Percentiles rank a stretch among this genome's conserved stretches.
These are phyloP conservation scores for Scheffersomyces segobiensis DNA, from an alignment of 1,139 yeast genomes.

Conservation along the genomic window DNA sequence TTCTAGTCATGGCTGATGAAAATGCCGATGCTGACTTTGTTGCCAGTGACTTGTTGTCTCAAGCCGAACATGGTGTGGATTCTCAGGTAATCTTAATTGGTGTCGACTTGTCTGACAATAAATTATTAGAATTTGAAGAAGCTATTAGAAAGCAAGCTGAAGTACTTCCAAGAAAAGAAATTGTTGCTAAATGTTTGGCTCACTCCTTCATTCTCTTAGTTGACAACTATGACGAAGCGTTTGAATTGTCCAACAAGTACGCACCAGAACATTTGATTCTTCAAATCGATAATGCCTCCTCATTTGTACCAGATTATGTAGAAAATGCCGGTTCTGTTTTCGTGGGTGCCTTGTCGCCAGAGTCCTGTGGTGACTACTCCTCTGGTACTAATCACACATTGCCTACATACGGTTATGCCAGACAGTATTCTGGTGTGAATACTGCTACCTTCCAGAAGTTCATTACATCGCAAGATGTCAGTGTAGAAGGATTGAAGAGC, in stretches of 20 bases:
- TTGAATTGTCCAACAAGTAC: constrained; percentile 79
- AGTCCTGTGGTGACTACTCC: constrained; percentile 97
- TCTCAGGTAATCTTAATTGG: constrained; percentile 94
- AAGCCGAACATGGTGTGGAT: constrained; percentile 98
- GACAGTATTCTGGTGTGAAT: constrained; percentile 96
- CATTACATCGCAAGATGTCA: constrained; percentile 89
- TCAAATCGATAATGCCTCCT: constrained; percentile 77
- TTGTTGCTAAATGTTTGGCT: constrained; percentile 85
- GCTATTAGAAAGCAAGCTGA: constrained; percentile 85
- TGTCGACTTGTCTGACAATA: constrained; percentile 60
- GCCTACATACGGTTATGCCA: constrained; percentile 97
- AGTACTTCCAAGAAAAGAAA: constrained; percentile 88
- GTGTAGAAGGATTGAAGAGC: constrained; percentile 77
- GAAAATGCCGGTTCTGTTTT: constrained; percentile 95
- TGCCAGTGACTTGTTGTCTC: constrained; percentile 91
- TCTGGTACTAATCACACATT: constrained; percentile 97
- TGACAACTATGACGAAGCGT: constrained; percentile 70
- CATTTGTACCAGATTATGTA: constrained; percentile 67
- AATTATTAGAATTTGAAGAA: constrained; percentile 68
- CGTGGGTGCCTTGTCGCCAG: constrained; percentile 95
- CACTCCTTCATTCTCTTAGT: constrained; percentile 84
- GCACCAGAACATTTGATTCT: constrained; percentile 98
- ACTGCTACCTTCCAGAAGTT: constrained; percentile 94
- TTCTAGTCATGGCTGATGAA: constrained; percentile 85
- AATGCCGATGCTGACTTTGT: constrained; percentile 92